Evolutionary conservation across 179 eudicot species (phyloP).

Genomic region (Beta lomatogona): DNA sequence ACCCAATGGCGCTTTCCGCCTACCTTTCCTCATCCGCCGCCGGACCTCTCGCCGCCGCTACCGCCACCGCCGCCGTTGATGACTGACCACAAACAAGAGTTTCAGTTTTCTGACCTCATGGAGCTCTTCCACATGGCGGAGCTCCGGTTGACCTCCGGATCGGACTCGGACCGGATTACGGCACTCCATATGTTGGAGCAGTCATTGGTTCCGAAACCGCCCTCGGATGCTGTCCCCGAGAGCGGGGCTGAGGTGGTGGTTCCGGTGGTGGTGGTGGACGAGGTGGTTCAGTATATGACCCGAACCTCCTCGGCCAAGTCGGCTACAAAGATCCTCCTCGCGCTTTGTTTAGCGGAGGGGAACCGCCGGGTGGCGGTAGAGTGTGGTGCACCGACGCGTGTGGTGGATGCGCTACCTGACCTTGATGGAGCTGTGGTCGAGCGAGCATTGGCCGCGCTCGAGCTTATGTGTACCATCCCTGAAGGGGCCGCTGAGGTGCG

Average conservation of each 20-base stretch:
- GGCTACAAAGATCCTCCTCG: conserved; percentile 72
- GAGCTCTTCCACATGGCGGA: conserved; percentile 74
- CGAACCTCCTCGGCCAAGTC: conserved; percentile 43
- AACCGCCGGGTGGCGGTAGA: conserved; percentile 76
- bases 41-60: not conserved
- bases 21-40: conserved; percentile 39
- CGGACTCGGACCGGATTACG: conserved; percentile 43
- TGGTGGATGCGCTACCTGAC: conserved; percentile 77
- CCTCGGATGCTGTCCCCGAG: conserved; percentile 29
- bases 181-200: conserved; percentile 74
- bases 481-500: conserved; percentile 83
- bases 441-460: conserved; percentile 84
- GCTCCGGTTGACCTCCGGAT: conserved; percentile 59
- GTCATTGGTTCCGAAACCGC: conserved; percentile 66
- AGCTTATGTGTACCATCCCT: conserved; percentile 68
- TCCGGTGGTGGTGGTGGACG: conserved; percentile 57
- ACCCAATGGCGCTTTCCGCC: conserved; percentile 88
- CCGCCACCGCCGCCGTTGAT: not conserved
- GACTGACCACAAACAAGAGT: not conserved
- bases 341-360: conserved; percentile 63
- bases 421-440: conserved; percentile 71
- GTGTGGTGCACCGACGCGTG: conserved; percentile 63
- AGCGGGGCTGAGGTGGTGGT: conserved; percentile 33
- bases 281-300: conserved; percentile 47
- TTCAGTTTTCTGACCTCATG: conserved; percentile 28